These are phyloP conservation scores for Penicillium sp. DNA, from an alignment of 2,329 filamentous ascomycete species.

Conservation along the genomic window DNA sequence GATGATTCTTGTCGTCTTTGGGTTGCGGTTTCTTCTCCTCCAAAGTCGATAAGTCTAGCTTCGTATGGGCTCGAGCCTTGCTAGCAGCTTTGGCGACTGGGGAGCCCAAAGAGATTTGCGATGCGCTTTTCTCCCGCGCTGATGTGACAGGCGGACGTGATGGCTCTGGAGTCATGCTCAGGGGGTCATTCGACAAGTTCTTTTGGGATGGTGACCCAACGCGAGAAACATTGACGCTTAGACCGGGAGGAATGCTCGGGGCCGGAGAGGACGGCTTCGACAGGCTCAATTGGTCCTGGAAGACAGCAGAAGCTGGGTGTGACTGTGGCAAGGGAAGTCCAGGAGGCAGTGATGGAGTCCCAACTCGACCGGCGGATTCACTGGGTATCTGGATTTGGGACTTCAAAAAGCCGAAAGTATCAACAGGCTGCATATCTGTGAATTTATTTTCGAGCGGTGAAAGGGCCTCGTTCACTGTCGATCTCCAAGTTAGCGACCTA, in stretches of 20 bases:
- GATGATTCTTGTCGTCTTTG: conserved; percentile 9
- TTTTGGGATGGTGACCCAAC: conserved; percentile 27
- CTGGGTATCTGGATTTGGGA: conserved; percentile 31
- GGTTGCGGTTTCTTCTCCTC: conserved; percentile 15
- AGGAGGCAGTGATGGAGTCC: conserved; percentile 37
- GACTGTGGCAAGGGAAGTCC: conserved; percentile 39
- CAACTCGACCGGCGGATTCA: conserved; percentile 30
- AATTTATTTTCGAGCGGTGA: conserved; percentile 38
- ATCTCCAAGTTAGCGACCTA: conserved; percentile 23
- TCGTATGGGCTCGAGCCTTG: conserved; percentile 23
- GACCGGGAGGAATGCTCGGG: conserved; percentile 25
- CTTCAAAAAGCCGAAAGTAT: conserved; percentile 33
- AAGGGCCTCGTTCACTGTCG: conserved; percentile 43
- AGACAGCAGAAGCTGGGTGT: conserved; percentile 32
- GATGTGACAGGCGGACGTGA: conserved; percentile 17
- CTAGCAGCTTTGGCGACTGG: conserved; percentile 32
- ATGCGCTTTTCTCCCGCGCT: conserved; percentile 25
- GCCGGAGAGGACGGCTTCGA: conserved; percentile 28
- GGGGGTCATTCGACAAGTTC: conserved; percentile 19
- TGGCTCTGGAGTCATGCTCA: conserved; percentile 24
- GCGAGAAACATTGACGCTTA: conserved; percentile 21
- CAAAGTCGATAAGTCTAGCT: conserved; percentile 14
- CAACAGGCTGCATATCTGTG: conserved; percentile 32
- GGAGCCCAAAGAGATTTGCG: conserved; percentile 39
- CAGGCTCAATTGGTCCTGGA: conserved; percentile 26